Evolutionary conservation across 495 filamentous ascomycete genomes (phyloP).

Genomic region (Aspergillus campestris): DNA sequence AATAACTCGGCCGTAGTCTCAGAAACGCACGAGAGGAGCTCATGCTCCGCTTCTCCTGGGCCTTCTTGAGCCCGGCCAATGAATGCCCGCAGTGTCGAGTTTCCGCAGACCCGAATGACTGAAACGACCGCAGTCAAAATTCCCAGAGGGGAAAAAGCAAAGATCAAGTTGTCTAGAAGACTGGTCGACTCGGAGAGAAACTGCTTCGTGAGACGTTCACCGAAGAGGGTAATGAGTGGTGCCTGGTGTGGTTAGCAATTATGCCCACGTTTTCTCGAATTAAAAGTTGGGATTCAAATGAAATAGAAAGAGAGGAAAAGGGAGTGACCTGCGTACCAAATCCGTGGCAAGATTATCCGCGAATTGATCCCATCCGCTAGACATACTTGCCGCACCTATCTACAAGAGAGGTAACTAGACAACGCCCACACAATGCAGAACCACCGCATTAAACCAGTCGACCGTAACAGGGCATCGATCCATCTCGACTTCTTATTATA

Average conservation of each 20-base stretch:
- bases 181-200: conserved; percentile 46
- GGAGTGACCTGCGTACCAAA: conserved; percentile 19
- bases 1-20: conserved; percentile 36
- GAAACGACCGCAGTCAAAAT: conserved; percentile 47
- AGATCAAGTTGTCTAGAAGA: conserved; percentile 43
- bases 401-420: conserved; percentile 9
- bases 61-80: conserved; percentile 43
- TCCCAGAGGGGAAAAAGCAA: conserved; percentile 46
- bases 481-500: neutral
- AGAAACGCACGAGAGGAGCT: conserved; percentile 36
- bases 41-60: conserved; percentile 30
- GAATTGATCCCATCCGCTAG: conserved; percentile 40
- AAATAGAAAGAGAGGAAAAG: neutral
- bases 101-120: conserved; percentile 46
- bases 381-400: conserved; percentile 13
- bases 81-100: conserved; percentile 41
- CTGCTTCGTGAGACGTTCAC: conserved; percentile 49
- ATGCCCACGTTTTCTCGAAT: neutral
- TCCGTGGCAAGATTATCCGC: conserved; percentile 45
- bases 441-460: neutral
- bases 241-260: conserved; percentile 15
- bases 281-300: neutral
- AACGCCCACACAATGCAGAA: no score
- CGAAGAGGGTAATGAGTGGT: conserved; percentile 46
- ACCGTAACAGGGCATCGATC: neutral